Conservation (phyloP, 108 stramenopile genomes). For the Nitzschia palea region DNA sequence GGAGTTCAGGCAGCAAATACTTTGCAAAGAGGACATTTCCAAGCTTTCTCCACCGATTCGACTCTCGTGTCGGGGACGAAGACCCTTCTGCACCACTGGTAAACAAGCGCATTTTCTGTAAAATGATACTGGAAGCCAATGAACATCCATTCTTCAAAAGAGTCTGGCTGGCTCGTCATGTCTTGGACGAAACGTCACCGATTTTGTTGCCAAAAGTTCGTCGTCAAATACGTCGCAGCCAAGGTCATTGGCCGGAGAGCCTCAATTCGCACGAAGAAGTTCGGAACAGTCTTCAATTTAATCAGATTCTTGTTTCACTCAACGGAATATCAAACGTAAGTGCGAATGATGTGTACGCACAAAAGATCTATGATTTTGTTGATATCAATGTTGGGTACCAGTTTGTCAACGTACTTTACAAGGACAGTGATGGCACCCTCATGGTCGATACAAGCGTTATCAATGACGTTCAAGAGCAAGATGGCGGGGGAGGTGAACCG, state of each 20-base stretch:
- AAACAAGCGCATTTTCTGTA: constrained; percentile 61
- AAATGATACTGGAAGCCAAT: constrained; percentile 61
- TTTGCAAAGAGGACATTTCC: neutral
- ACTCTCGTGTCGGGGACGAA: constrained; percentile 40
- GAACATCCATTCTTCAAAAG: constrained; percentile 81
- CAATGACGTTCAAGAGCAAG: constrained; percentile 61
- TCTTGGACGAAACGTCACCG: constrained; percentile 71
- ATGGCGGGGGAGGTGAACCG: constrained; percentile 53
- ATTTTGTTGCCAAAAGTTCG: constrained; percentile 54
- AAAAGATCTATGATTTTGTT: constrained; percentile 75
- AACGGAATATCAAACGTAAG: constrained; percentile 74
- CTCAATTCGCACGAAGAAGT: constrained; percentile 52
- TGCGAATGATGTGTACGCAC: constrained; percentile 70
- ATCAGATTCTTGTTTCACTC: constrained; percentile 71
- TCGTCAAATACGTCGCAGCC: constrained; percentile 49
- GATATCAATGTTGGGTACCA: constrained; percentile 79
- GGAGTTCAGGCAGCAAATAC: neutral
- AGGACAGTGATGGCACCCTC: constrained; percentile 40
- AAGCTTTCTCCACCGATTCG: neutral
- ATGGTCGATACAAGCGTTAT: constrained; percentile 56
- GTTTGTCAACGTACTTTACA: constrained; percentile 63
- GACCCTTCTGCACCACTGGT: constrained; percentile 45
- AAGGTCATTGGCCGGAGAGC: constrained; percentile 70
- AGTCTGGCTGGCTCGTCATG: constrained; percentile 75
- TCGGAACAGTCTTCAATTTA: constrained; percentile 61